phyloP scores from a whole-genome alignment of 2,329 filamentous ascomycete genomes.

The Anisogramma anomala region DNA sequence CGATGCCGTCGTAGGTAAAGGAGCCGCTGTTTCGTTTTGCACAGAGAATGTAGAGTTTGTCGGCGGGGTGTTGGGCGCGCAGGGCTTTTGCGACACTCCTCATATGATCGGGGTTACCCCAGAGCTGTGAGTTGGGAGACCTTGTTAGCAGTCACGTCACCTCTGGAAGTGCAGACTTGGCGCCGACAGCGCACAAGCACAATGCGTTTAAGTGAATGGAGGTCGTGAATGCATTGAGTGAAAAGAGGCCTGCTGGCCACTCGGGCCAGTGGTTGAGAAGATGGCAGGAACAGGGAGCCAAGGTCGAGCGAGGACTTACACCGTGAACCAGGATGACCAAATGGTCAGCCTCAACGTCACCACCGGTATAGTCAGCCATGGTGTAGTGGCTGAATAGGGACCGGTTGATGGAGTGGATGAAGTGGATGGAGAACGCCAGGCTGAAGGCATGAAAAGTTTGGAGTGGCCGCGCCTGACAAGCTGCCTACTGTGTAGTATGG shows the following conservation, averaged over 20 bases:
- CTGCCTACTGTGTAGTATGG: too few species aligned
- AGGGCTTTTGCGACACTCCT: constrained; percentile 54
- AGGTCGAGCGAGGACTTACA: constrained; percentile 42
- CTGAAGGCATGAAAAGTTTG: too few species aligned
- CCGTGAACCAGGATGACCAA: constrained; percentile 69
- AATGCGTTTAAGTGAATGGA: too few species aligned
- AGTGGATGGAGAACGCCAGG: constrained; percentile 22
- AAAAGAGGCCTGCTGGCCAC: constrained; percentile 3
- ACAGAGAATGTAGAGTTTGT: constrained; percentile 58
- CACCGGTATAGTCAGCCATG: constrained; percentile 39
- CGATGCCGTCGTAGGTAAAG: constrained; percentile 61
- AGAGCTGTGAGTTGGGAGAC: constrained; percentile 37
- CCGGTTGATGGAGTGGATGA: constrained; percentile 22
- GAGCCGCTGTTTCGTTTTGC: constrained; percentile 62
- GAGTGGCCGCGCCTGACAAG: too few species aligned
- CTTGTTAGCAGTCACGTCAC: neutral
- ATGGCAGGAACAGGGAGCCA: neutral
- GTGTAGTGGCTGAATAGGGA: constrained; percentile 21
- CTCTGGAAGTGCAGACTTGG: neutral
- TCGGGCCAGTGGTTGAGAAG: neutral
- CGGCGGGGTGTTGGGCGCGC: constrained; percentile 46
- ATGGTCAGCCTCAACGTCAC: constrained; percentile 48
- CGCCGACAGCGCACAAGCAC: constrained; percentile 7
- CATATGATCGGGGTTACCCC: constrained; percentile 70
- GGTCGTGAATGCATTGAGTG: constrained; percentile 1